Evolutionary conservation across 306 rosid species (phyloP).

Genomic region (Sechiopsis laciniata): DNA sequence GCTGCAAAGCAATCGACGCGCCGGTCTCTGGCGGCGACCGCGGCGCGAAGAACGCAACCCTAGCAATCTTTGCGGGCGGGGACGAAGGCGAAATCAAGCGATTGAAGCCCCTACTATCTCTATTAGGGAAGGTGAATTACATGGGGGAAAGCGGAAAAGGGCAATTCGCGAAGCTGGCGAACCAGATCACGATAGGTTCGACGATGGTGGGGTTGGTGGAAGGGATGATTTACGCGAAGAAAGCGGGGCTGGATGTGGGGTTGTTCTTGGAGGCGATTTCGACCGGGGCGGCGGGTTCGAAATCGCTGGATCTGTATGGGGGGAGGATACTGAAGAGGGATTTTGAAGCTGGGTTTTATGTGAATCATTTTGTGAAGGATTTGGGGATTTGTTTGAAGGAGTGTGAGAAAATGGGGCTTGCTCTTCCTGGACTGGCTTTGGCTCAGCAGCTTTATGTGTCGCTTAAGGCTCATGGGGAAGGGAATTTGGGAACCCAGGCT

Average conservation of each 20-base stretch:
- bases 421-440: slow-evolving; percentile 80
- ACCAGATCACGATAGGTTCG: slow-evolving; percentile 66
- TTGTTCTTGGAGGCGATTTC: slow-evolving; percentile 60
- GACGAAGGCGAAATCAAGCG: slow-evolving; percentile 35
- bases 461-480: slow-evolving; percentile 75
- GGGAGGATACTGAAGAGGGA: slow-evolving; percentile 60
- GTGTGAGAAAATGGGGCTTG: slow-evolving; percentile 69
- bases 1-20: slow-evolving; percentile 64
- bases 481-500: slow-evolving; percentile 68
- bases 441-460: slow-evolving; percentile 83
- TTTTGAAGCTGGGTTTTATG: slow-evolving; percentile 71
- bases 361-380: slow-evolving; percentile 82
- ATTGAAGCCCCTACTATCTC: slow-evolving; percentile 38
- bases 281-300: slow-evolving; percentile 71
- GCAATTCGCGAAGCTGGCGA: slow-evolving; percentile 81
- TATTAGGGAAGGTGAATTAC: slow-evolving; percentile 69
- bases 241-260: slow-evolving; percentile 69
- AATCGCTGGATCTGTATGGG: slow-evolving; percentile 56
- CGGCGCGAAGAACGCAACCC: slow-evolving; percentile 63
- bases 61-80: slow-evolving; percentile 80
- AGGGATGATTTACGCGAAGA: slow-evolving; percentile 77
- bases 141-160: slow-evolving; percentile 87
- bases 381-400: slow-evolving; percentile 86
- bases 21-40: slow-evolving; percentile 89
- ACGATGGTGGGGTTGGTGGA: slow-evolving; percentile 85